Percentiles rank a stretch among this genome's conserved stretches.
Evolutionary conservation across 441 rosid species (phyloP).

Genomic region (Gossypium laxum): DNA sequence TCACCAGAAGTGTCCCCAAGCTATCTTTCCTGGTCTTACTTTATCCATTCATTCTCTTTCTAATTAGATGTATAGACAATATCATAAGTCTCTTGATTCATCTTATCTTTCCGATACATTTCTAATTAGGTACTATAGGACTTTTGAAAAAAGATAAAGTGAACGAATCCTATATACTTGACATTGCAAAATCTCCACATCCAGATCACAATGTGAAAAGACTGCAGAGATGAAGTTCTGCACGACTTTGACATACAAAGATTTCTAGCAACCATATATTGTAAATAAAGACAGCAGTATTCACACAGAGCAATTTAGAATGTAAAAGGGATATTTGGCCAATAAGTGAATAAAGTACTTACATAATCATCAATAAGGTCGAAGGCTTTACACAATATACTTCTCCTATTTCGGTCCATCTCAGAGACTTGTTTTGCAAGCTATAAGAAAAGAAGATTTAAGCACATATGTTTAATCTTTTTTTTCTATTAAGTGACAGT

Average conservation of each 20-base stretch:
- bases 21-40: background rate
- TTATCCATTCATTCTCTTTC: background rate
- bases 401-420: constrained; percentile 60
- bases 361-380: constrained; percentile 63
- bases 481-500: background rate
- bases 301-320: background rate
- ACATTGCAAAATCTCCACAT: background rate
- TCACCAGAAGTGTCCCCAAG: background rate
- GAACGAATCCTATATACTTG: background rate
- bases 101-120: background rate
- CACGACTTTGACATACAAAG: constrained; percentile 10
- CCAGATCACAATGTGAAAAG: background rate
- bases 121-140: background rate
- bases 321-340: constrained; percentile 8
- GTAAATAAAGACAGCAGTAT: background rate
- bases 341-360: constrained; percentile 28
- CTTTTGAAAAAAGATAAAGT: background rate
- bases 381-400: constrained; percentile 67
- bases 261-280: constrained; percentile 6
- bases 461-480: constrained; percentile 7
- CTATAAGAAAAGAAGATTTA: constrained; percentile 29
- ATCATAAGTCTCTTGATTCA: background rate
- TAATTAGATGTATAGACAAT: background rate
- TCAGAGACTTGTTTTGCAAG: constrained; percentile 79
- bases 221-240: constrained; percentile 5